Evolutionary conservation across 2,329 filamentous ascomycete species (phyloP).

Genomic region (Talaromyces sp.): DNA sequence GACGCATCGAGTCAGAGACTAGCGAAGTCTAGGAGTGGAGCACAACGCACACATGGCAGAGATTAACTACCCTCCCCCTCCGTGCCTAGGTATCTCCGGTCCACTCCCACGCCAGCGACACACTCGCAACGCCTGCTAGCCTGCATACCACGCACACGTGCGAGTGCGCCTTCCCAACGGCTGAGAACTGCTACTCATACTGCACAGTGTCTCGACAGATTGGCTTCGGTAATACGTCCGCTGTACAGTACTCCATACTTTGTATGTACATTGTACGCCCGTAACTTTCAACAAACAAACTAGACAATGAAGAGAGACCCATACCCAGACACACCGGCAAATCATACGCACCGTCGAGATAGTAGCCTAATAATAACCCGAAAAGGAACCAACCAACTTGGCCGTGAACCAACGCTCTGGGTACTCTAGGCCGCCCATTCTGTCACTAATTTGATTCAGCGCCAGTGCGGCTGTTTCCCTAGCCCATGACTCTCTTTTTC

Average conservation of each 20-base stretch:
- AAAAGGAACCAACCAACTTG: conserved; percentile 4
- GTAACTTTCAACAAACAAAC: conserved; percentile 1
- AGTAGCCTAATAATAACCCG: not conserved
- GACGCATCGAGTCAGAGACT: not conserved
- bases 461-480: conserved; percentile 10
- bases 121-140: not conserved
- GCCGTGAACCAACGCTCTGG: conserved; percentile 10
- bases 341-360: not conserved
- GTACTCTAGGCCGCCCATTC: conserved; percentile 5
- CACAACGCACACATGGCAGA: conserved; percentile 6
- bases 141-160: not conserved
- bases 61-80: not conserved
- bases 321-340: not conserved
- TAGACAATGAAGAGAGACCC: not conserved
- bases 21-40: not conserved
- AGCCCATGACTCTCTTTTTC: not conserved
- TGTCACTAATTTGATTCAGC: conserved; percentile 11
- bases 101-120: not conserved
- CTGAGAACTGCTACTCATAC: not conserved
- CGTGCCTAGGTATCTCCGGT: not conserved
- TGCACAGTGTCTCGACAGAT: not conserved
- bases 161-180: not conserved
- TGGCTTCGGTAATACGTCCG: not conserved
- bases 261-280: not conserved
- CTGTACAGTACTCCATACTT: not conserved